Evolutionary conservation across 2,329 filamentous ascomycete genomes (phyloP), one percentile per base, ranked within the genome.

Genomic region (Talaromyces sp.): DNA sequence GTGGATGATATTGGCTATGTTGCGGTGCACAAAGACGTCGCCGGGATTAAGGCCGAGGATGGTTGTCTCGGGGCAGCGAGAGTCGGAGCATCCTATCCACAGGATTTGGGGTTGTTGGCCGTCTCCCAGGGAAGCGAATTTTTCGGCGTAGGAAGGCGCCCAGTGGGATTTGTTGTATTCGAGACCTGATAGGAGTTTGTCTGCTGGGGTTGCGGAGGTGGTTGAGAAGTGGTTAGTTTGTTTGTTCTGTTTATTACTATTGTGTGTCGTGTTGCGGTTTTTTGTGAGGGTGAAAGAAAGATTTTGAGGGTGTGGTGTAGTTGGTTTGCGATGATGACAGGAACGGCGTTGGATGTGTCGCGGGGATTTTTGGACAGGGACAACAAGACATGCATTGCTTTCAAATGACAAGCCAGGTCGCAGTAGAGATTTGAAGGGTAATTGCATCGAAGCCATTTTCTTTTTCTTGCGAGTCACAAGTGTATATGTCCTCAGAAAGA

Each of bases 11-110:
- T 95, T 95, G 74, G 89, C 90, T 71, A 96, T 92, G 78, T 95
- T 95, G 70, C 91, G 88, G 79, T 95, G 90, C 54, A 91, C 88
- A 72, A 95, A 95, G 64, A 95, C 86, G 66, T 95, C 89, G 60
- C 91, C 90, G 2, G 90, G 89, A 67, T 89, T 81, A 59, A 91
- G 81, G 67, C 88, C 86, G 28, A 92, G 82, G 67, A 96, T 82
- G 51, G 86, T 91, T 5, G 89, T 93, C 74, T 94, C 91, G 1
- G 91, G 90, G 64, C 89, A 87, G 63, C 91, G 88, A 39, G 87
- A 90, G 78, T 95, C 91, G 66, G 89, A 89, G 77, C 91, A 96
- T 60, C 91, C 91, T 64, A 95, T 83, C 90, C 90, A 95, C 59
- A 95, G 75, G 56, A 83, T 81, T 64, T 81, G 74, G 4, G 80